Evolutionary conservation across 1,284 basidiomycete genomes (phyloP).

Genomic region (Meripilus lineatus): DNA sequence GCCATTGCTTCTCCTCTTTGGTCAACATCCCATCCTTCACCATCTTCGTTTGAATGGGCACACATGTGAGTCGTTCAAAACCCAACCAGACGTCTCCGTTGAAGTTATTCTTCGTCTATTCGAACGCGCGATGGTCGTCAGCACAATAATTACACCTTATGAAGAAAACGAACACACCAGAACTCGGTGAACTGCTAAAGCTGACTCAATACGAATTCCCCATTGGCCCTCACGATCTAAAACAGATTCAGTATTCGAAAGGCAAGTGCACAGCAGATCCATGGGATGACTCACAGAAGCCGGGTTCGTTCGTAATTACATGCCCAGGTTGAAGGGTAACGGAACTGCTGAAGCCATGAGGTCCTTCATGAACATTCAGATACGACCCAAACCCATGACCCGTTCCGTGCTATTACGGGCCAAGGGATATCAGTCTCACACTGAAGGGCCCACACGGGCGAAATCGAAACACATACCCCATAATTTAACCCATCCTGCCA

Average conservation of each 20-base stretch:
- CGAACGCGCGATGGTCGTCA: conserved; percentile 6
- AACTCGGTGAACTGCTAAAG: conserved; percentile 65
- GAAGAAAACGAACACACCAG: conserved; percentile 42
- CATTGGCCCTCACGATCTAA: conserved; percentile 58
- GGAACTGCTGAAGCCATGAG: conserved; percentile 64
- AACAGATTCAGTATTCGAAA: conserved; percentile 12
- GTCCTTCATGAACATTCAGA: conserved; percentile 76
- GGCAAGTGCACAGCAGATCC: conserved; percentile 2
- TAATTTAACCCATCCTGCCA: conserved; percentile 91
- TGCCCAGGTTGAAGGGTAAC: conserved; percentile 76
- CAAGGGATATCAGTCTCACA: conserved; percentile 19
- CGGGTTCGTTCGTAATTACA: conserved; percentile 86
- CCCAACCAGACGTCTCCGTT: conserved; percentile 76
- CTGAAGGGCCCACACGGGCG: conserved; percentile 9
- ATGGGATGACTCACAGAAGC: conserved; percentile 58
- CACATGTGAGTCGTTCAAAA: conserved; percentile 86
- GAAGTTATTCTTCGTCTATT: conserved; percentile 65
- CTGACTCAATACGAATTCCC: conserved; percentile 90
- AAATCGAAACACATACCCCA: conserved; percentile 38
- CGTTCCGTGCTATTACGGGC: conserved; percentile 62
- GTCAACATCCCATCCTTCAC: conserved; percentile 82
- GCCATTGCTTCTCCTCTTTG: conserved; percentile 84
- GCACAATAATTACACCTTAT: not conserved
- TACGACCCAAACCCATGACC: conserved; percentile 83
- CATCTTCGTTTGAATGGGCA: conserved; percentile 92